Conservation (phyloP, 2,329 filamentous ascomycete species). For the Aureobasidium sp. region DNA sequence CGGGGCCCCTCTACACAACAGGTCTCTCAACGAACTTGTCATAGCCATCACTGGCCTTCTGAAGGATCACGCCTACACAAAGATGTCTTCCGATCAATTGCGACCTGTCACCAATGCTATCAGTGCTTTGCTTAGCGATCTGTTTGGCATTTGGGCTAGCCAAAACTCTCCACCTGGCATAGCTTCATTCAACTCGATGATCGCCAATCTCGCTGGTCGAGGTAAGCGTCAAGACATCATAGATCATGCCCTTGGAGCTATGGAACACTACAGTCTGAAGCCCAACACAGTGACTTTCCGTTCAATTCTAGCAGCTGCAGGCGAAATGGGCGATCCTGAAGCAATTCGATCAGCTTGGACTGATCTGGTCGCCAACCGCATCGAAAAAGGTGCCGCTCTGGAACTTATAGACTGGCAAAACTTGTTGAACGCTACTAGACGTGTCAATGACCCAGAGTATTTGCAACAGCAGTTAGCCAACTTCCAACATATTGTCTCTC, state of each 20-base stretch:
- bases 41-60: conserved; percentile 27
- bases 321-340: conserved; percentile 25
- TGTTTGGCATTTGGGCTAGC: conserved; percentile 26
- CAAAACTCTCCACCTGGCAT: conserved; percentile 24
- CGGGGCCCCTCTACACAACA: conserved; percentile 30
- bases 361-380: conserved; percentile 22
- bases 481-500: background rate
- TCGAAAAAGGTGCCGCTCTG: conserved; percentile 13
- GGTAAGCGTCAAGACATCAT: conserved; percentile 26
- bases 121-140: conserved; percentile 23
- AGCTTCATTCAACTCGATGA: conserved; percentile 32
- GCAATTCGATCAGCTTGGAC: conserved; percentile 27
- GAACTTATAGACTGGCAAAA: conserved; percentile 22
- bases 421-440: conserved; percentile 24
- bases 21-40: conserved; percentile 35
- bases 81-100: conserved; percentile 19
- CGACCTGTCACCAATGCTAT: conserved; percentile 22
- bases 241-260: conserved; percentile 24
- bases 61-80: conserved; percentile 20
- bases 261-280: conserved; percentile 23
- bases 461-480: conserved; percentile 19
- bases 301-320: conserved; percentile 30
- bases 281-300: conserved; percentile 29
- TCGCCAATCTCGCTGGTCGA: conserved; percentile 30
- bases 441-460: conserved; percentile 18